Conservation (phyloP, 495 filamentous ascomycete genomes). For the Alectoria sarmentosa region DNA sequence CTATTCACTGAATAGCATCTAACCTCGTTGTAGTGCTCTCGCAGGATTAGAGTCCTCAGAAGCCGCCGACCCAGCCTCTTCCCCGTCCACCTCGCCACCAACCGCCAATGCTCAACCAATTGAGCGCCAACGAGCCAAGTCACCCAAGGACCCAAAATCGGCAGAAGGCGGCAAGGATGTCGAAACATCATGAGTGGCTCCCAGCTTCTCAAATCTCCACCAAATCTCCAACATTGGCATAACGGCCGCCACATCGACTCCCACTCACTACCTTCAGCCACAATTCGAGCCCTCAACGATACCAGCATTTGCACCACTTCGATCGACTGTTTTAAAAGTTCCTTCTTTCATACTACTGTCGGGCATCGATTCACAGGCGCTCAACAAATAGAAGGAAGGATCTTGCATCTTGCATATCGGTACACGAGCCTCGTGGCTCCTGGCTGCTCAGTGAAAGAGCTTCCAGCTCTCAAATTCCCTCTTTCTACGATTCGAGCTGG, state of each 20-base stretch:
- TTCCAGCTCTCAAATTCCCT: slow-evolving; percentile 3
- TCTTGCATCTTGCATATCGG: slow-evolving; percentile 14
- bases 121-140: slow-evolving; percentile 15
- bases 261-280: not conserved
- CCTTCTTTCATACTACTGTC: slow-evolving; percentile 11
- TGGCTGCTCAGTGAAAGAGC: not conserved
- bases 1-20: slow-evolving; percentile 25
- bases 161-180: slow-evolving; percentile 1
- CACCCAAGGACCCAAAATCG: slow-evolving; percentile 6
- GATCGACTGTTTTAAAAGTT: slow-evolving; percentile 17
- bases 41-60: slow-evolving; percentile 45
- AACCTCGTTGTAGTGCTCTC: slow-evolving; percentile 42
- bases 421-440: slow-evolving; percentile 4
- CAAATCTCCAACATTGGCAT: slow-evolving; percentile 1
- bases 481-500: not conserved
- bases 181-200: slow-evolving; percentile 14
- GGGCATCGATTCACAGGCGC: slow-evolving; percentile 18
- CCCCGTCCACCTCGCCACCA: slow-evolving; percentile 53
- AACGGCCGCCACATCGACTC: not conserved
- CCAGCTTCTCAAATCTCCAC: slow-evolving; percentile 5
- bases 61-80: slow-evolving; percentile 49
- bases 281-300: slow-evolving; percentile 9
- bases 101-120: slow-evolving; percentile 38
- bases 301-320: slow-evolving; percentile 17
- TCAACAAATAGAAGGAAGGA: slow-evolving; percentile 9